These are phyloP conservation scores for Cordyceps farinosa DNA, from an alignment of 2,329 filamentous ascomycete species.

Conservation along the genomic window DNA sequence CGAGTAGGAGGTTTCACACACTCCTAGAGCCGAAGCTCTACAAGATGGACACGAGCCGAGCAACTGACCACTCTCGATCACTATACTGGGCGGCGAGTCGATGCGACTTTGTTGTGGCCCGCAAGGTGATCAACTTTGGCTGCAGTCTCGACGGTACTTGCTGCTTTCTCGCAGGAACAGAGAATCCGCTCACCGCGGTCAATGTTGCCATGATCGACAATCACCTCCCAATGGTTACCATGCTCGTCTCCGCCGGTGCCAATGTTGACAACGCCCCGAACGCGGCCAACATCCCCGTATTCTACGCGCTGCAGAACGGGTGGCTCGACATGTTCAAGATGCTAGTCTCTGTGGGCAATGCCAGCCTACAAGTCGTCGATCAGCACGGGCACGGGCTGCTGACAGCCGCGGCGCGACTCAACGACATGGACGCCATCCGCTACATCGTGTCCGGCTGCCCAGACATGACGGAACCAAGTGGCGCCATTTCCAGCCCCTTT, in stretches of 20 bases:
- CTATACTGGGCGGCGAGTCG: neutral
- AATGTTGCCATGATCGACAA: accelerated
- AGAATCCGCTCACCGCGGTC: neutral
- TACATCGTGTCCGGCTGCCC: neutral
- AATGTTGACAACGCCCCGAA: neutral
- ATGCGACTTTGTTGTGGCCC: neutral
- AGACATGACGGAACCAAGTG: too few relatives aligned
- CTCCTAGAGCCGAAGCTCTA: neutral
- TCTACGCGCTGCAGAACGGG: neutral
- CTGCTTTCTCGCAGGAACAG: too few relatives aligned
- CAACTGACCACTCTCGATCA: neutral
- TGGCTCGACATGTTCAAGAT: neutral
- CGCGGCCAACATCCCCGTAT: neutral
- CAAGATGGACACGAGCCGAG: neutral
- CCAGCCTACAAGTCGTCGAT: neutral
- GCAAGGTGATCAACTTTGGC: neutral
- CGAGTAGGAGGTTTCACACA: neutral
- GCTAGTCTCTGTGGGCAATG: neutral
- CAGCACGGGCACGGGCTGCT: neutral
- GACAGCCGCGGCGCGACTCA: neutral
- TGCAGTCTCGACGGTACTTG: neutral
- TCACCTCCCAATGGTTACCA: neutral
- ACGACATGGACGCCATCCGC: neutral
- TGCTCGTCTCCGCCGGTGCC: neutral
- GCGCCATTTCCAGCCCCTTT: neutral